phyloP scores from a whole-genome alignment of 768 basidiomycete species.

The Collybiopsis luxurians region DNA sequence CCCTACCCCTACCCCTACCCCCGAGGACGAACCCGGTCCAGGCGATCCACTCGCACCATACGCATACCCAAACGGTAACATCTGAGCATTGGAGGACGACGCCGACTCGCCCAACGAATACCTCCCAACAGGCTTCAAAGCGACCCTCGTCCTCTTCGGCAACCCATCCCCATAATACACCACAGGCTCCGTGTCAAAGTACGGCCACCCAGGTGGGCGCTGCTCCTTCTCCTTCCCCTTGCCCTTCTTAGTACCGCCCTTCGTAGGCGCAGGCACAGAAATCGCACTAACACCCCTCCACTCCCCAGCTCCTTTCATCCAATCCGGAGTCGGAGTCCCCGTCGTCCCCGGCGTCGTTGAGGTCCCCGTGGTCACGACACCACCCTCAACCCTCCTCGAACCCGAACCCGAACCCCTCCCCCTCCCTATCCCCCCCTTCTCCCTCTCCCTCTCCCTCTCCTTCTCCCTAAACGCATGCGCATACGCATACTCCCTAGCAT shows the following conservation, averaged over 20 bases:
- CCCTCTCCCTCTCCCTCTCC: no score
- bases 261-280: slow-evolving; percentile 11
- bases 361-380: slow-evolving; percentile 35
- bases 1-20: no score
- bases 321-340: slow-evolving; percentile 39
- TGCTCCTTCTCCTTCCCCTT: no score
- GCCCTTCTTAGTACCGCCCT: not conserved
- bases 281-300: slow-evolving; percentile 73
- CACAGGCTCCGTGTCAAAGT: not conserved
- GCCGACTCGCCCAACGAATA: no score
- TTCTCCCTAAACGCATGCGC: slow-evolving; percentile 23
- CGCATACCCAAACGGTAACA: no score
- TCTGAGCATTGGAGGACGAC: slow-evolving; percentile 17
- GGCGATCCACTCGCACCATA: no score
- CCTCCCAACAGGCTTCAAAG: slow-evolving; percentile 15
- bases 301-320: slow-evolving; percentile 47
- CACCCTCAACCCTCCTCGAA: not conserved
- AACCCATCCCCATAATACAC: not conserved
- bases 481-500: slow-evolving; percentile 16
- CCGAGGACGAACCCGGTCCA: no score
- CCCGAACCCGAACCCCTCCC: no score
- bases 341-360: slow-evolving; percentile 42
- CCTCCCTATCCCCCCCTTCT: no score
- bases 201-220: slow-evolving; percentile 2
- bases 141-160: slow-evolving; percentile 7